These are phyloP conservation scores for Cubamyces lactineus DNA, from an alignment of 768 basidiomycete genomes.

Conservation along the genomic window DNA sequence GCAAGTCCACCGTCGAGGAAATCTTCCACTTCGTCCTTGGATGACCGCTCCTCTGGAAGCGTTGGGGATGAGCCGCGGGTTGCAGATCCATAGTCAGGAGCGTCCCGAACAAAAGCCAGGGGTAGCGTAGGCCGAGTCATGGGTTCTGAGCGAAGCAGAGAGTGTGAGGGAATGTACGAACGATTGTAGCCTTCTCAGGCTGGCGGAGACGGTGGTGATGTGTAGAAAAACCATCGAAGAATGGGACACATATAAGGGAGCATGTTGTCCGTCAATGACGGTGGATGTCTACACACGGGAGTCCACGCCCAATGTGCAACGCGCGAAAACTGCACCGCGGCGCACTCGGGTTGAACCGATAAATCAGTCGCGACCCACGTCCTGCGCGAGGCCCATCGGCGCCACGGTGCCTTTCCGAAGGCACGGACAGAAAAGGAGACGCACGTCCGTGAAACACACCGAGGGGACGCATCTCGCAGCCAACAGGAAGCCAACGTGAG, in stretches of 20 bases:
- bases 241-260: background rate
- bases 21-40: constrained; percentile 12
- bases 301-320: background rate
- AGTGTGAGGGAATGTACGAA: no score
- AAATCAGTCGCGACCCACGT: background rate
- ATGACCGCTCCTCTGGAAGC: background rate
- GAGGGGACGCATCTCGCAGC: constrained; percentile 4
- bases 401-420: constrained; percentile 19
- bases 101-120: background rate
- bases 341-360: constrained; percentile 1
- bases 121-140: background rate
- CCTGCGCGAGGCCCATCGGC: background rate
- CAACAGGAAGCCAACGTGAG: constrained; percentile 1
- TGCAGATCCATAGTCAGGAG: constrained; percentile 10
- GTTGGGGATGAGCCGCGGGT: background rate
- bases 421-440: constrained; percentile 11
- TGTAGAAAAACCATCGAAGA: no score
- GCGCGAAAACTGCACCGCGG: constrained; percentile 10
- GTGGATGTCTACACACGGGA: constrained; percentile 19
- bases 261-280: constrained; percentile 14
- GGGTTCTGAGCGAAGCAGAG: no score
- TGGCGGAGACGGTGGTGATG: no score
- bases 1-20: constrained; percentile 36
- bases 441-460: constrained; percentile 18
- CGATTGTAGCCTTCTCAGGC: no score